These are phyloP conservation scores for Solanum megistacrolobum DNA, from an alignment of 257 asterid species.

Conservation along the genomic window DNA sequence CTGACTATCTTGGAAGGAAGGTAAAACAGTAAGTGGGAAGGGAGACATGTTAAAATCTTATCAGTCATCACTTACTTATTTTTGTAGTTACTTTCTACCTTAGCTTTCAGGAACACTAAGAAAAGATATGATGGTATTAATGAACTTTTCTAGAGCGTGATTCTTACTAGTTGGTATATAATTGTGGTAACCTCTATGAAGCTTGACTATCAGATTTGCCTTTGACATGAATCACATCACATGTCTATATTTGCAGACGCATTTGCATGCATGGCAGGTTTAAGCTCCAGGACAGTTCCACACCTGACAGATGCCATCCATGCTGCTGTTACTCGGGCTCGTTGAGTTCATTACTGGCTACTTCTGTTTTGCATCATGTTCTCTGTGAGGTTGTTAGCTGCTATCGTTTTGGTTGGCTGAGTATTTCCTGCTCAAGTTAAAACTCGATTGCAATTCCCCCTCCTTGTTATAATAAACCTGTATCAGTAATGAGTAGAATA, in stretches of 20 bases:
- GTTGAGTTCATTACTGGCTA: conserved; percentile 12
- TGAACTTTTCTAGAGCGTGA: neutral
- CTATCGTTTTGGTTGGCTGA: neutral
- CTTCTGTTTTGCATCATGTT: neutral
- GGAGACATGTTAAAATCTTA: neutral
- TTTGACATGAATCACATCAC: neutral
- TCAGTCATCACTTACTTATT: neutral
- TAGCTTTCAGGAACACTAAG: neutral
- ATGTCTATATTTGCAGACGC: conserved; percentile 39
- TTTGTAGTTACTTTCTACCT: neutral
- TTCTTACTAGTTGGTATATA: neutral
- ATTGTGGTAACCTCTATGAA: neutral
- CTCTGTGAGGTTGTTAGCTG: neutral
- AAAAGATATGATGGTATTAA: neutral
- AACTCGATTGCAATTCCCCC: neutral
- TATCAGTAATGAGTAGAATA: neutral
- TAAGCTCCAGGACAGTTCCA: conserved; percentile 84
- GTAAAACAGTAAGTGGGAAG: neutral
- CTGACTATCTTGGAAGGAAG: neutral
- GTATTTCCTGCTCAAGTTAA: neutral
- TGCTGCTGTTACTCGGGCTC: conserved; percentile 62
- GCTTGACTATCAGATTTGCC: neutral
- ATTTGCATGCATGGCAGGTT: conserved; percentile 84
- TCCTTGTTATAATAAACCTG: neutral
- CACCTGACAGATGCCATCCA: conserved; percentile 94